phyloP scores from a whole-genome alignment of 78 protist species.

The Dictyostelium intermedium region DNA sequence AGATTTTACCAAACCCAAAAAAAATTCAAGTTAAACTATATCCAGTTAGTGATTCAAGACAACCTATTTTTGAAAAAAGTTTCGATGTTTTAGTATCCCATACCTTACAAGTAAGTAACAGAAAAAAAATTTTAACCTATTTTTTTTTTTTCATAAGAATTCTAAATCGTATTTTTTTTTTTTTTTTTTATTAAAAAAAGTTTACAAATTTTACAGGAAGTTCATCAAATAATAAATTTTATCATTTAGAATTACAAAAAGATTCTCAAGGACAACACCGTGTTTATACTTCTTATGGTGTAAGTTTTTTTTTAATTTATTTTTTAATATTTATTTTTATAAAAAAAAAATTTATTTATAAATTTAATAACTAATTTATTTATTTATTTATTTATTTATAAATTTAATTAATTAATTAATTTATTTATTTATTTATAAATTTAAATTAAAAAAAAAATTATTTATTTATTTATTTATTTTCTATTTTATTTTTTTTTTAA shows the following conservation, averaged over 20 bases:
- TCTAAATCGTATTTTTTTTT: not conserved
- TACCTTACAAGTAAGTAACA: constrained; percentile 65
- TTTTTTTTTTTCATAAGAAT: not conserved
- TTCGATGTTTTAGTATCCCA: not conserved
- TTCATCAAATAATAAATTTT: constrained; percentile 61
- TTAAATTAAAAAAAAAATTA: too few species aligned
- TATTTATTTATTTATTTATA: too few species aligned
- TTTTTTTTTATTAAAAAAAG: not conserved
- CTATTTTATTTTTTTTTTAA: too few species aligned
- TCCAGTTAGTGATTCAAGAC: not conserved
- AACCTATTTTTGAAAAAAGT: not conserved
- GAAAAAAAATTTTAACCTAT: too few species aligned
- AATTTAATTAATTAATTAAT: too few species aligned
- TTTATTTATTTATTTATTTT: not conserved
- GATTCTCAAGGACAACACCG: not conserved
- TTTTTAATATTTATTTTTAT: not conserved
- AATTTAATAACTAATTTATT: too few species aligned
- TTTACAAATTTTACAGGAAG: constrained; percentile 14
- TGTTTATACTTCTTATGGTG: constrained; percentile 56
- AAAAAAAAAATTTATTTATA: not conserved
- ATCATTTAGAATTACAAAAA: constrained; percentile 49
- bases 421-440: too few species aligned
- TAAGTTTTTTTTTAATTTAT: not conserved
- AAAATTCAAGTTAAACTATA: not conserved
- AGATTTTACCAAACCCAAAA: constrained; percentile 6